Conservation (phyloP, 495 filamentous ascomycete species). For the Neurospora sp. region DNA sequence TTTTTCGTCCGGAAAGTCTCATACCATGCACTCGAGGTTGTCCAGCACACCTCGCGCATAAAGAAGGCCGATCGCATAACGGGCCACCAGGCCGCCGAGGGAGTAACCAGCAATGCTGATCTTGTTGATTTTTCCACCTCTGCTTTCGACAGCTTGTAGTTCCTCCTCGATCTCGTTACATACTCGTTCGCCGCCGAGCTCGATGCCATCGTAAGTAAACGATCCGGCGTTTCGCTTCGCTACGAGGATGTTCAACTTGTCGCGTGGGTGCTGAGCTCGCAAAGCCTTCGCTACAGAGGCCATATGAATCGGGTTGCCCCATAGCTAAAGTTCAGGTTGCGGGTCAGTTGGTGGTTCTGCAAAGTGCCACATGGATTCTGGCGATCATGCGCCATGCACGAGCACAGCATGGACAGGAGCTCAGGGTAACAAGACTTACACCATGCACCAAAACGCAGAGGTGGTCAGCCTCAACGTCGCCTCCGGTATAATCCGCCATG, state of each 20-base stretch:
- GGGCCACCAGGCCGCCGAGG: slow-evolving; percentile 74
- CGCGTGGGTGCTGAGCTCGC: slow-evolving; percentile 51
- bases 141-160: slow-evolving; percentile 50
- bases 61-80: slow-evolving; percentile 81
- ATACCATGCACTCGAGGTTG: slow-evolving; percentile 63
- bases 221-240: slow-evolving; percentile 70
- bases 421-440: slow-evolving; percentile 35
- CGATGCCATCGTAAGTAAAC: slow-evolving; percentile 92
- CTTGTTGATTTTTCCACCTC: slow-evolving; percentile 65
- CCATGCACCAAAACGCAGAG: slow-evolving; percentile 94
- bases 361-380: neutral
- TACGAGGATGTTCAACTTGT: slow-evolving; percentile 60
- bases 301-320: slow-evolving; percentile 87
- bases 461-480: slow-evolving; percentile 46
- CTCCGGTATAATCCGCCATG: slow-evolving; percentile 27
- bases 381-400: slow-evolving; percentile 1
- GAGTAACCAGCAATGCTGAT: slow-evolving; percentile 86
- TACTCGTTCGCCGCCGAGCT: slow-evolving; percentile 80
- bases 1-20: slow-evolving; percentile 5
- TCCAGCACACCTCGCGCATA: slow-evolving; percentile 72
- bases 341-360: slow-evolving; percentile 14
- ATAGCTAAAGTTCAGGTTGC: slow-evolving; percentile 46
- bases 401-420: neutral
- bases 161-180: slow-evolving; percentile 80
- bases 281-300: slow-evolving; percentile 58